A percentile compares a stretch with the other conserved stretches of the same genome.
Conservation (phyloP, 139 green algal genomes). For the Deuterostichococcus epilithicus region DNA sequence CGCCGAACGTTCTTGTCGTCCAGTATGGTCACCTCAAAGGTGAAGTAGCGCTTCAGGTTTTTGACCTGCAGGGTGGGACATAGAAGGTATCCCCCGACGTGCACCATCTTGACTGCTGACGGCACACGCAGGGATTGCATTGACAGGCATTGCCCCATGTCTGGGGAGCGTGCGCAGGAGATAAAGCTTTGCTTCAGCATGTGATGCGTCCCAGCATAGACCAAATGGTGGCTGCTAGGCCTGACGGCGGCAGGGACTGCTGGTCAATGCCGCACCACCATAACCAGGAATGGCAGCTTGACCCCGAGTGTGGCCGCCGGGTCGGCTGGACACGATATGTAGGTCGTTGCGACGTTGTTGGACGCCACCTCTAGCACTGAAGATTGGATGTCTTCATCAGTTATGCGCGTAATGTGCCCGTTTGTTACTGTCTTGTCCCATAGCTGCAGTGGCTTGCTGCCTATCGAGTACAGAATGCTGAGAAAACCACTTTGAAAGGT, state of each 20-base stretch:
- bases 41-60: conserved; percentile 96
- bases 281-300: conserved; percentile 96
- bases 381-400: conserved; percentile 94
- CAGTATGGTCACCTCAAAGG: conserved; percentile 95
- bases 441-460: conserved; percentile 92
- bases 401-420: conserved; percentile 95
- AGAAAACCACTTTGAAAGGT: conserved; percentile 91
- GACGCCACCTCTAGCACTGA: conserved; percentile 89
- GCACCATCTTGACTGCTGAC: too few relatives aligned
- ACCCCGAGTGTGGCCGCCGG: conserved; percentile 88
- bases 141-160: too few relatives aligned
- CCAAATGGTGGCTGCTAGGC: too few relatives aligned
- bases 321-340: conserved; percentile 91
- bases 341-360: conserved; percentile 88
- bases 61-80: conserved; percentile 80
- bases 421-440: conserved; percentile 93
- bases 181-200: too few relatives aligned
- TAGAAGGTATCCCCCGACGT: too few relatives aligned
- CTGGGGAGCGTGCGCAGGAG: too few relatives aligned
- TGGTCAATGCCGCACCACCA: conserved; percentile 85
- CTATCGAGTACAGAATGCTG: conserved; percentile 93
- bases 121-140: too few relatives aligned
- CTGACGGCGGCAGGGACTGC: too few relatives aligned
- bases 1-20: conserved; percentile 98
- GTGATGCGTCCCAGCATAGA: too few relatives aligned